These are phyloP conservation scores for Thuidium tamariscinum DNA, from an alignment of 225 moss, liverwort and hornwort species.

Conservation along the genomic window DNA sequence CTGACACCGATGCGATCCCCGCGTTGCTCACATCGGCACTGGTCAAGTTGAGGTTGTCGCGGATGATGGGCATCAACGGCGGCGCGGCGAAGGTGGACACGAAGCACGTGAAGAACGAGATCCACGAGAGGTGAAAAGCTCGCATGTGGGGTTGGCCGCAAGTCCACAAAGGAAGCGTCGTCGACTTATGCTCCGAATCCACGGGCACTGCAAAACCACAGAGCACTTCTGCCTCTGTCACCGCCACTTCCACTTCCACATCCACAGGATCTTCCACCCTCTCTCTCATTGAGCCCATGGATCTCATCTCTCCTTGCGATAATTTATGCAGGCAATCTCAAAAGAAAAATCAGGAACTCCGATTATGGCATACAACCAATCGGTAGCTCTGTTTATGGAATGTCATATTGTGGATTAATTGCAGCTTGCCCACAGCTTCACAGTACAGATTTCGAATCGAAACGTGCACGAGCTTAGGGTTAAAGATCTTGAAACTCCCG, in stretches of 20 bases:
- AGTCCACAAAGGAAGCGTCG: conserved; percentile 16
- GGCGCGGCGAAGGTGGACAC: conserved; percentile 74
- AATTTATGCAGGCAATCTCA: neutral
- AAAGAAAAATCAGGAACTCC: neutral
- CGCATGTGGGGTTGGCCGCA: conserved; percentile 58
- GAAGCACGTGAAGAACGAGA: conserved; percentile 67
- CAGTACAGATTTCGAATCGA: neutral
- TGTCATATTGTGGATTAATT: neutral
- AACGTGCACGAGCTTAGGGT: neutral
- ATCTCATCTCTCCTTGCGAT: neutral
- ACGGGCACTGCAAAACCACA: conserved; percentile 29
- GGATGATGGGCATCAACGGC: conserved; percentile 61
- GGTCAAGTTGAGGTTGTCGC: conserved; percentile 53
- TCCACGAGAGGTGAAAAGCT: conserved; percentile 72
- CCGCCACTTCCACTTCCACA: neutral
- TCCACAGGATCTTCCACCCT: neutral
- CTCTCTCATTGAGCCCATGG: neutral
- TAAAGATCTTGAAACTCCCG: neutral
- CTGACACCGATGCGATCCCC: conserved; percentile 46
- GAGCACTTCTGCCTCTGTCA: neutral
- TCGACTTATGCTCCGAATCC: conserved; percentile 76
- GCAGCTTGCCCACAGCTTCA: neutral
- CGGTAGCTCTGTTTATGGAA: neutral
- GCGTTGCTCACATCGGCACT: conserved; percentile 51
- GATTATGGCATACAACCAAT: neutral